Base-by-base conservation (phyloP, 2,329 filamentous ascomycete genomes). In the Fusarium zealandicum region DNA sequence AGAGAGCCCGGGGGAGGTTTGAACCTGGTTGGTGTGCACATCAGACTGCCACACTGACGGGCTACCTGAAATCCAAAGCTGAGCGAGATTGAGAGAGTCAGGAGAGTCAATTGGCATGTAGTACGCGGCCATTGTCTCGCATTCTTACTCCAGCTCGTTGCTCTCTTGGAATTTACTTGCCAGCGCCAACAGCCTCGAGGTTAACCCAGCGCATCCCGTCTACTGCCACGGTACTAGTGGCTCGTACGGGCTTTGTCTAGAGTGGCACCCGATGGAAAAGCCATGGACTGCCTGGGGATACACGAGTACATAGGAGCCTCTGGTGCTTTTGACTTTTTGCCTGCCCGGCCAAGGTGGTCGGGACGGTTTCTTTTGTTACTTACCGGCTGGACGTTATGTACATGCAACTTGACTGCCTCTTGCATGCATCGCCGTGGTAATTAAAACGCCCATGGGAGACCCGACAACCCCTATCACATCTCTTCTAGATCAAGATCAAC, bases 21-120 rank as follows among this genome's bases (percentile, higher is more conserved):
- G 31, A 42, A 49, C 54, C 54, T 58, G 47, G 46, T 45, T 49
- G 41, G 38, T 42, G 39, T 42, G 41, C 33, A 45, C 35, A 37
- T 37, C 22, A 38, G 46, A 49, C 41, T 55, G 39, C 43, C 47
- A 48, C 57, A 51, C 54, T 39, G 9, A 16, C 5, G 8, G 32
- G 30, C 30, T 39, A 46, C 12, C 17, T 38, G 31, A 22, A n/a
- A 30, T 27, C 30, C 13, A 25, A 17, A 14, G 13, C 16, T 4
- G 27, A 48, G 28, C 25, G 35, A 47, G 25, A 47, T 47, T 39
- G 33, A 27, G 45, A 41, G 45, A 40, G 45, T 40, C 44, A 39
- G 18, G 35, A 20, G 17, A 20, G 20, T 20, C 20, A 11, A 20
- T 8, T 13, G 11, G 6, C 12, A 38, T 2, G 22, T 22, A n/a